phyloP scores from a whole-genome alignment of 768 basidiomycete genomes.

The Termitomyces sp. region DNA sequence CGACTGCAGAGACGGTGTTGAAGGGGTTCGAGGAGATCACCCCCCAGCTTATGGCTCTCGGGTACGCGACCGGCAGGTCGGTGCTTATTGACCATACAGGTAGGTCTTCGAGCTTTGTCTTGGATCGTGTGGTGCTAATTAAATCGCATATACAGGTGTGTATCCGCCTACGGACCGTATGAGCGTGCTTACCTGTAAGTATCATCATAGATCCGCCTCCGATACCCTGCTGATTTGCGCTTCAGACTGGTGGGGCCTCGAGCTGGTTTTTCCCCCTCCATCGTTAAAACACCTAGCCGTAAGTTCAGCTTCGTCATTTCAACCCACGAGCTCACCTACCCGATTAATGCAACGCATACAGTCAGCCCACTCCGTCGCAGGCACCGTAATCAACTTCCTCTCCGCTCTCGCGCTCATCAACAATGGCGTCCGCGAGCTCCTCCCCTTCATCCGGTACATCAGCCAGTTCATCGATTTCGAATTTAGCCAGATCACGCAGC shows the following conservation, averaged over 20 bases:
- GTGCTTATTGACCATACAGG: constrained; percentile 67
- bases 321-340: no score
- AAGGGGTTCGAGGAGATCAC: constrained; percentile 69
- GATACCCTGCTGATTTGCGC: neutral
- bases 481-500: constrained; percentile 56
- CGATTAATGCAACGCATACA: no score
- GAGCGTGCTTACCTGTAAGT: constrained; percentile 75
- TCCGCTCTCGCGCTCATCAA: constrained; percentile 67
- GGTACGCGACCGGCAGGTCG: constrained; percentile 68
- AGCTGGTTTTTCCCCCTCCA: constrained; percentile 71
- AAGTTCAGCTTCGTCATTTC: constrained; percentile 20
- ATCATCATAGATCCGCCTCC: neutral
- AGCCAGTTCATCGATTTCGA: constrained; percentile 77
- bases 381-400: constrained; percentile 67
- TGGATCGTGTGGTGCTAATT: neutral
- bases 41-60: constrained; percentile 73
- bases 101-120: constrained; percentile 13
- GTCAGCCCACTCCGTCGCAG: constrained; percentile 47
- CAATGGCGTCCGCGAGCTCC: constrained; percentile 75
- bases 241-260: constrained; percentile 90
- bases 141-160: constrained; percentile 36
- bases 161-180: constrained; percentile 75
- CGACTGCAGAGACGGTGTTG: constrained; percentile 68
- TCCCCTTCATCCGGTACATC: constrained; percentile 83
- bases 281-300: constrained; percentile 59